Evolutionary conservation across 108 stramenopile species (phyloP), one percentile per base, ranked within the genome.

Genomic region (Nitzschia sp.): DNA sequence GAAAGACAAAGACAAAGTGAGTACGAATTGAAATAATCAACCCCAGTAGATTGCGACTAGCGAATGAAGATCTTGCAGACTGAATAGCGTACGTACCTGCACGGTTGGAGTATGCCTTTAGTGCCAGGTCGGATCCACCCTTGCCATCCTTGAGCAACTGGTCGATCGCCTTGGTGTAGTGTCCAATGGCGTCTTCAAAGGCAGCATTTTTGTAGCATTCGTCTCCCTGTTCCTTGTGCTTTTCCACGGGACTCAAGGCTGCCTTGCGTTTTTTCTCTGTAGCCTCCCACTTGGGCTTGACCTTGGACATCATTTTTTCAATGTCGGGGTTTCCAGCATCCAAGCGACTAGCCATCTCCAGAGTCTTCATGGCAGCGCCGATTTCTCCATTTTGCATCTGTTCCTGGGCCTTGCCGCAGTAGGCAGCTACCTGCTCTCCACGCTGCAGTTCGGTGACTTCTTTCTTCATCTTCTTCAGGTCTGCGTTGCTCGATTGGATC

Each of bases 41-140:
- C 28, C 5, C 57, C 28, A 58, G 27, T 58, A 31, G 57, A 50
- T 13, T 32, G 33, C 19, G 26, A 1, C 26, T 26, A 25, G 46
- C 1, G 27, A 27, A 45, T 29, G 2, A 23, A 63, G 15, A 45
- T 13, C 11, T 23, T 30, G 41, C n/a, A 38, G 48, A 4, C 19
- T 11, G 35, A 16, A 36, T 16, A n/a, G 11, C 3, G 19, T 22
- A 74, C 73, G 30, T 50, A 74, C 73, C 73, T 31, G 97, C 94
- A 56, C 98, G 96, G 68, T 99, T 99, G 72, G 88, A 70, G 76
- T 84, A 93, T 26, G 95, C 96, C 82, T 99, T 99, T 82, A 99
- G 66, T 38, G 96, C 96, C 55, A 99, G 66, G 16, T 87, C 84
- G 53, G 85, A 87, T 28, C 62, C 67, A 3, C 41, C 70, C 63